A percentile compares a stretch with the other conserved stretches of the same genome.
Conservation (phyloP, 1,284 basidiomycete species). For the Microbotryum silenes-acaulis region DNA sequence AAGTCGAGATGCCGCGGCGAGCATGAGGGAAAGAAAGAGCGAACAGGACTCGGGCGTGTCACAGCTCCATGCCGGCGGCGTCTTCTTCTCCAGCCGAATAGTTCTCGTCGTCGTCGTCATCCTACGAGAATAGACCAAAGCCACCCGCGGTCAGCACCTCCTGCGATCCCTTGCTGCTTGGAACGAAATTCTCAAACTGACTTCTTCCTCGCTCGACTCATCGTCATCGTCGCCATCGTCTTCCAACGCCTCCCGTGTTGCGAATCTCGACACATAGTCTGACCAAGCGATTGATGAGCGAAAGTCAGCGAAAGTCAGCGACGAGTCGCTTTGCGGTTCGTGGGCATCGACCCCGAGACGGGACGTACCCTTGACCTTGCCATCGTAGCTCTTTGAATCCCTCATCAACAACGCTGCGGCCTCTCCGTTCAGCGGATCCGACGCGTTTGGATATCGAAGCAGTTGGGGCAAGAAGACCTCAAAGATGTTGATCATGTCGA, state of each 20-base stretch:
- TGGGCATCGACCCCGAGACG: not conserved
- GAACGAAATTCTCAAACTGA: constrained; percentile 31
- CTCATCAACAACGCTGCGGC: constrained; percentile 94
- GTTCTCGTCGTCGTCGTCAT: constrained; percentile 81
- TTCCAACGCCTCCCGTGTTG: constrained; percentile 64
- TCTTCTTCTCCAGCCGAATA: constrained; percentile 64
- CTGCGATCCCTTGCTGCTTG: constrained; percentile 40
- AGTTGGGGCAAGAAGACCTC: constrained; percentile 96
- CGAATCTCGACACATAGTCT: constrained; percentile 81
- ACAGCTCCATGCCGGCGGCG: constrained; percentile 35
- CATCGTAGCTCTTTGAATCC: constrained; percentile 88
- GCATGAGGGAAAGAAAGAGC: not conserved
- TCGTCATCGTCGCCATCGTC: constrained; percentile 49
- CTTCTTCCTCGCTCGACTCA: constrained; percentile 57
- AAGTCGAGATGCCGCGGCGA: not conserved
- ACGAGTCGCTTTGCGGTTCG: not conserved
- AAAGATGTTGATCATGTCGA: constrained; percentile 99
- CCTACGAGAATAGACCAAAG: constrained; percentile 37
- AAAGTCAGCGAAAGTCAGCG: constrained; percentile 3
- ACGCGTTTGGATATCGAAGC: constrained; percentile 92
- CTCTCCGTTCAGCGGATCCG: constrained; percentile 95
- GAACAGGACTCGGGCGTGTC: constrained; percentile 3
- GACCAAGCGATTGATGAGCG: constrained; percentile 1
- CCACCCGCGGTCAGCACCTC: constrained; percentile 2
- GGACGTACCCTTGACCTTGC: constrained; percentile 72